Base-by-base conservation (phyloP, 2,329 filamentous ascomycete genomes). In the Mariannaea sp. region DNA sequence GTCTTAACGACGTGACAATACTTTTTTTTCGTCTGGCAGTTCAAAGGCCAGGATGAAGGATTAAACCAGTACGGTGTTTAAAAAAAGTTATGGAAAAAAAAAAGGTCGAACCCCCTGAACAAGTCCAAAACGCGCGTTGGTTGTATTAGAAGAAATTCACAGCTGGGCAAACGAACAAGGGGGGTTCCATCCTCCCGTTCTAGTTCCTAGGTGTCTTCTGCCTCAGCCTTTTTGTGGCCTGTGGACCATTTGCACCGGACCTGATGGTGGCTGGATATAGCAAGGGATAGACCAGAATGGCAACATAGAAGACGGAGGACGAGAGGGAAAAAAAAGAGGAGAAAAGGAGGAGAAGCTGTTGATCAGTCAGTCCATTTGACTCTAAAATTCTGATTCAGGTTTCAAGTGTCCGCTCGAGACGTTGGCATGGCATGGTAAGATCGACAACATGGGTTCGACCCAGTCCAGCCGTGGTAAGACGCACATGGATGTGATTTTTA, bases 181-280 rank as follows among this genome's bases (percentile, higher is more conserved):
- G 51, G 49, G 38, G 60, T 65, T 66, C 63, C 65, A 65, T 10
- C 61, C 63, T 65, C 63, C 26, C 26, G 29, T 32, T 24, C 29
- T 32, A n/a, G 29, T 4, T 32, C 5, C 29, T 24, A 24, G 63
- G 60, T 59, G 63, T 62, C 13, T 5, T 61, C 60, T 61, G 63
- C 63, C 58, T 60, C 61, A 66, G 63, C 63, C 63, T 65, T 65
- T 65, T 30, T 48, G 42, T 44, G 60, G 35, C 38, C 49, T 41
- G 42, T 26, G 48, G 44, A 36, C 40, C 32, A 26, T 48, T 36
- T 53, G 32, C 44, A 39, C 44, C 30, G 50, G 44, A 41, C 46
- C 29, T 26, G 24, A 29, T 27, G 44, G 33, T 49, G 44, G 50
- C 49, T 53, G 30, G 35, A 20, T 20, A 12, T n/a, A 17, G 24